Evolutionary conservation across 306 rosid genomes (phyloP), one percentile per base, ranked within the genome.

Genomic region (Cucumis cinereus): DNA sequence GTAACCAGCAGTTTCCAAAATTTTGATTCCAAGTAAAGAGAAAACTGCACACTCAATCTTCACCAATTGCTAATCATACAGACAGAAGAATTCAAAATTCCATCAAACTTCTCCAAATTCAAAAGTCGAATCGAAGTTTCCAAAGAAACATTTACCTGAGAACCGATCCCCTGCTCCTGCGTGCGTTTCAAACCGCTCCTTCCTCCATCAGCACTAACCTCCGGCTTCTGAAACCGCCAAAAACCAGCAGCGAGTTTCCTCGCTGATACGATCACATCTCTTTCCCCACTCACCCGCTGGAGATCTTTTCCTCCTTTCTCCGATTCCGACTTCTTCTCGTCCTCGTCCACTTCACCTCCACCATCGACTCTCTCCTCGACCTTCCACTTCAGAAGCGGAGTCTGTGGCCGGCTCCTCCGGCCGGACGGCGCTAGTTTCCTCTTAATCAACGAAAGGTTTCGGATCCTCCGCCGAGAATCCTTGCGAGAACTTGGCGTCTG

Each of bases 221-320:
- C 91, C 84, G 96, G 97, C 24, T 79, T 63, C 87, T 90, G 98
- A 36, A 90, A 38, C 87, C 96, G 82, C 98, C 98, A 93, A 1
- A 93, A 76, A 5, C 86, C 93, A 1, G 97, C 97, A 14, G 94
- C 97, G 73, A 93, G 90, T 86, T 93, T 93, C 84, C 98, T 87
- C 19, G 89, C 91, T 24, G 98, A 93, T 50, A 93, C 80, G 30
- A 53, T 19, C 19, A 17, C 83, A 11, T 85, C 91, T 60, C 73
- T 81, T 49, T 73, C 81, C 57, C 81, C 79, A 77, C 75, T 76
- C 19, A 76, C 71, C 22, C 76, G 77, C 85, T 86, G 83, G 69
- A 77, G 79, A 1, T 62, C 15, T 43, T 82, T 84, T 81, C 89
- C 75, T 2, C 88, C 78, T 1, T 75, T 43, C 78, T 52, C 86